Base-by-base conservation (phyloP, 2,329 filamentous ascomycete genomes). In the Pestalotiopsis sp. region DNA sequence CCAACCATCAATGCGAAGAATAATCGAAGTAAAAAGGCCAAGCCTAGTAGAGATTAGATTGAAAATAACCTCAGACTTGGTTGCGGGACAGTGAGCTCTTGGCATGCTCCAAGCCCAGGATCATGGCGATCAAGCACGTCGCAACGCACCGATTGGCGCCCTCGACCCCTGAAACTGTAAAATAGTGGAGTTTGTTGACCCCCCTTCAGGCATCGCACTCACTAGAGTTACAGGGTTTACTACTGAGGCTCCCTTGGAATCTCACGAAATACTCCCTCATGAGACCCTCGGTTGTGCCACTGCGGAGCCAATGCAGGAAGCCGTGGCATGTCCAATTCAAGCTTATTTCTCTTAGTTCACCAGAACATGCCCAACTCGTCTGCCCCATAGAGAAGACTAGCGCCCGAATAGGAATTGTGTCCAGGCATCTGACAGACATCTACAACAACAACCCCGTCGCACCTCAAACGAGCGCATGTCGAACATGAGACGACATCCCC, bases 141-240 rank as follows among this genome's bases (percentile, higher is more conserved):
- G 61, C 61, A 23, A 25, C 25, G 41, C 61, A 52, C 20, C 39
- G 61, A 64, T 64, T 64, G 61, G 61, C 41, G 38, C 38, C 20
- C 49, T 27, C 61, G 12, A 13, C 39, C 67, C 67, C 64, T 68
- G 67, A 68, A 68, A 68, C 67, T 20, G 23, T 36, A 14, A 57
- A 25, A 27, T 23, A 27, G 62, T 68, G 67, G 67, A n/a, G 67
- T 27, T 25, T 2, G n/a, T 52, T 3, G 17, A n/a, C 45, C 20
- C 45, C 56, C 60, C 56, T 45, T 60, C 49, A 59, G n/a, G 23
- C 64, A n/a, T 59, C 38, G 45, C 64, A 25, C 3, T 20, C 27
- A 41, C 38, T 31, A 11, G 17, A 27, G 2, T 7, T 49, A 20
- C 38, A 64, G 17, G 57, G 41, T 9, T 5, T n/a, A 9, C 36